Conservation (phyloP, 192 early-diverging fungal species). For the Gamsiella multidivaricata region DNA sequence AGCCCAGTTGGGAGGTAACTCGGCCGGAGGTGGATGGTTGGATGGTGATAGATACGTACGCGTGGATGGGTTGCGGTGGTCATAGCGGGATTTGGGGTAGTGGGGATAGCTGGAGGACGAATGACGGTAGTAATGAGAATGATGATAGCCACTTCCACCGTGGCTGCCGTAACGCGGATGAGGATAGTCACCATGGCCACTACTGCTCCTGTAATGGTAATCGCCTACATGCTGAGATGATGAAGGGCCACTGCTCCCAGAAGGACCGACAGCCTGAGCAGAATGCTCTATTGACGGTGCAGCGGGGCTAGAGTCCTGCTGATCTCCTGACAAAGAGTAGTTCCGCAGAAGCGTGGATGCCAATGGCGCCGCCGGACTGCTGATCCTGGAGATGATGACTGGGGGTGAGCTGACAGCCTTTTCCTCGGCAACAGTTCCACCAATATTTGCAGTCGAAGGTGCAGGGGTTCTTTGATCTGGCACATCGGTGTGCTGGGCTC, state of each 20-base stretch:
- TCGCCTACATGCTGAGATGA: not conserved
- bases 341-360: constrained; percentile 18
- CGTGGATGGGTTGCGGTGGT: constrained; percentile 19
- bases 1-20: constrained; percentile 63
- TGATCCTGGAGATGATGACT: not conserved
- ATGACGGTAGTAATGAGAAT: constrained; percentile 33
- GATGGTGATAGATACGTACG: constrained; percentile 8
- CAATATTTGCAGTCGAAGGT: constrained; percentile 4
- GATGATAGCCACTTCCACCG: constrained; percentile 22
- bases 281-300: constrained; percentile 3
- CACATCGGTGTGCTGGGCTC: not conserved
- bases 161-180: constrained; percentile 29
- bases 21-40: constrained; percentile 12
- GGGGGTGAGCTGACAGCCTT: not conserved
- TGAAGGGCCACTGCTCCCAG: not conserved
- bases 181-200: constrained; percentile 24
- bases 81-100: constrained; percentile 26
- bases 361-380: not conserved
- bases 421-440: not conserved
- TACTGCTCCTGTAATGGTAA: constrained; percentile 10
- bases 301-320: not conserved
- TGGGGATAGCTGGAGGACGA: constrained; percentile 26
- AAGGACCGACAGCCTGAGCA: not conserved
- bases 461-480: not conserved
- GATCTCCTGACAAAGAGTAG: not conserved